These are phyloP conservation scores for Casuarina equisetifolia DNA, from an alignment of 306 rosid genomes.

Conservation along the genomic window DNA sequence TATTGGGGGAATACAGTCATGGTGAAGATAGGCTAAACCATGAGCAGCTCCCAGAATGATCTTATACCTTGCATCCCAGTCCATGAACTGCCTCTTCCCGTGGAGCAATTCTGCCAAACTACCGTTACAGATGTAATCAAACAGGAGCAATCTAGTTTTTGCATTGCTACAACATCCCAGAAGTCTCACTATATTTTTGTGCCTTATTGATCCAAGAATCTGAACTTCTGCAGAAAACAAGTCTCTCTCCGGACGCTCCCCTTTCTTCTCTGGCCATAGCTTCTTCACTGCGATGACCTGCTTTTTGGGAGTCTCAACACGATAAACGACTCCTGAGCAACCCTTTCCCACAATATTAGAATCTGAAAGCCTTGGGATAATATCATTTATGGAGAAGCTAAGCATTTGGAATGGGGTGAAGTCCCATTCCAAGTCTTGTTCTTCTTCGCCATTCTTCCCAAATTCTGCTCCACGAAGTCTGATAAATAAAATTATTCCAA, in stretches of 20 bases:
- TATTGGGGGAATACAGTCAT: conserved; percentile 87
- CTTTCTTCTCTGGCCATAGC: conserved; percentile 68
- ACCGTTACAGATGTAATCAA: conserved; percentile 87
- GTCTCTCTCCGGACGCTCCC: conserved; percentile 68
- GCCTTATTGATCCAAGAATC: conserved; percentile 88
- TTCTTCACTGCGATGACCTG: conserved; percentile 92
- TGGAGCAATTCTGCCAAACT: conserved; percentile 76
- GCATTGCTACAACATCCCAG: conserved; percentile 83
- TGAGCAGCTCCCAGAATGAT: conserved; percentile 85
- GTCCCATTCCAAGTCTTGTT: conserved; percentile 64
- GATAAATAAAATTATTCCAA: conserved; percentile 54
- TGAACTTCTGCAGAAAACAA: conserved; percentile 76
- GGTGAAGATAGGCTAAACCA: conserved; percentile 94
- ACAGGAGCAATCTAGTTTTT: conserved; percentile 72
- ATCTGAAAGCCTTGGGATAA: conserved; percentile 65
- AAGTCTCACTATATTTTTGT: conserved; percentile 86
- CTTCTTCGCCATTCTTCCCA: conserved; percentile 44
- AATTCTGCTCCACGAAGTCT: conserved; percentile 46
- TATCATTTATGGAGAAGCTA: conserved; percentile 69
- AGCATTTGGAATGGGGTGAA: conserved; percentile 92
- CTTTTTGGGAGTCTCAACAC: conserved; percentile 83
- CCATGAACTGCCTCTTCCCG: conserved; percentile 80
- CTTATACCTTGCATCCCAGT: conserved; percentile 92
- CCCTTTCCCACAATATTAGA: conserved; percentile 86
- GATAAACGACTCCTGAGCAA: conserved; percentile 82